These are phyloP conservation scores for Phoma sp. DNA, from an alignment of 2,329 filamentous ascomycete genomes.

Conservation along the genomic window DNA sequence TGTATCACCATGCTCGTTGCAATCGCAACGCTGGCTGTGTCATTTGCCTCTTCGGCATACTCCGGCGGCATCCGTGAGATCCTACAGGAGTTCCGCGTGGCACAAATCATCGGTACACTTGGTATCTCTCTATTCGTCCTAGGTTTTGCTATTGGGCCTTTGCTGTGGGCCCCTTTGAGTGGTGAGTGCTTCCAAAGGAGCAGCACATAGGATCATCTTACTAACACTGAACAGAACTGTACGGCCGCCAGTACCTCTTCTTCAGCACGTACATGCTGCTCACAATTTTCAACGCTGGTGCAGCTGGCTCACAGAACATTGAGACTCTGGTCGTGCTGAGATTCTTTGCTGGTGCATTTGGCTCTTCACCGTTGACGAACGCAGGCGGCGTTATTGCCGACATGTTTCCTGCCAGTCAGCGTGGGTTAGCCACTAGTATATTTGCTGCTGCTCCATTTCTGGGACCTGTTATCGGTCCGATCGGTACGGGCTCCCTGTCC, in stretches of 20 bases:
- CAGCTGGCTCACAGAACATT: conserved; percentile 55
- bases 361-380: conserved; percentile 55
- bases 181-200: not conserved
- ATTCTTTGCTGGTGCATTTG: conserved; percentile 53
- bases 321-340: conserved; percentile 55
- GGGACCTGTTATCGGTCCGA: conserved; percentile 57
- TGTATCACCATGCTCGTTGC: conserved; percentile 68
- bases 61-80: conserved; percentile 65
- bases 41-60: conserved; percentile 74
- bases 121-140: conserved; percentile 71
- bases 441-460: conserved; percentile 57
- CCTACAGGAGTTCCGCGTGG: conserved; percentile 62
- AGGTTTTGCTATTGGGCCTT: conserved; percentile 67
- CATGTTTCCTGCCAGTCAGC: conserved; percentile 33
- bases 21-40: conserved; percentile 70
- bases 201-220: not conserved
- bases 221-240: conserved; percentile 58
- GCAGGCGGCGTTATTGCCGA: conserved; percentile 49
- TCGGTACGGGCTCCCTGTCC: conserved; percentile 32
- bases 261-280: conserved; percentile 46
- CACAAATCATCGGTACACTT: conserved; percentile 63
- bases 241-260: conserved; percentile 55
- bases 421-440: conserved; percentile 55
- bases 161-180: conserved; percentile 67
- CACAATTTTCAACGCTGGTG: conserved; percentile 52